These are phyloP conservation scores for Boletus albobrunnescens DNA, from an alignment of 1,284 basidiomycete species.

Conservation along the genomic window DNA sequence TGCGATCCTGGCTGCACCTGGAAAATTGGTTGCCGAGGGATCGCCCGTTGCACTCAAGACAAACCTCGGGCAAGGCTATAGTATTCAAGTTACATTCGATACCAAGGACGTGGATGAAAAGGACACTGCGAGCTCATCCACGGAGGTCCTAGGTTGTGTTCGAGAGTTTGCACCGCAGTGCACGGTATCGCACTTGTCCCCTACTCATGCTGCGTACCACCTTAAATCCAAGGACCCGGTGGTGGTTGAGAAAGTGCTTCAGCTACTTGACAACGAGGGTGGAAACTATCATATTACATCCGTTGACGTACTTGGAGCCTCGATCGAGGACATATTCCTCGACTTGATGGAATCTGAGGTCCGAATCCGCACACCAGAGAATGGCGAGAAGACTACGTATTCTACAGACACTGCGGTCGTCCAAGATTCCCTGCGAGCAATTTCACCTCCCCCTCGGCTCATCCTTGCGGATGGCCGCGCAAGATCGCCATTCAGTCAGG, in stretches of 20 bases:
- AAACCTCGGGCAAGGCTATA: slow-evolving; percentile 69
- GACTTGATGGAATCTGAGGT: slow-evolving; percentile 57
- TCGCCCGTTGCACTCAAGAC: slow-evolving; percentile 72
- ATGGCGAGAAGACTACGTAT: slow-evolving; percentile 12
- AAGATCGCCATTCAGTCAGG: slow-evolving; percentile 53
- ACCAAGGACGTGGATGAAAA: slow-evolving; percentile 16
- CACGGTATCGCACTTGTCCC: slow-evolving; percentile 39
- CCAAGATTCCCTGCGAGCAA: slow-evolving; percentile 42
- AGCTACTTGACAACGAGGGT: slow-evolving; percentile 48
- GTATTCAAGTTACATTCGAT: slow-evolving; percentile 50
- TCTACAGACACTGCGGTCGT: slow-evolving; percentile 7
- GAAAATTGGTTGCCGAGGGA: slow-evolving; percentile 68
- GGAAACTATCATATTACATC: slow-evolving; percentile 39
- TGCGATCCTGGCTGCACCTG: slow-evolving; percentile 71
- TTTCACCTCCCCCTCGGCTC: slow-evolving; percentile 27
- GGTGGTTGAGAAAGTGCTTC: slow-evolving; percentile 53
- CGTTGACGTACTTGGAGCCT: slow-evolving; percentile 68
- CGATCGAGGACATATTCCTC: slow-evolving; percentile 80
- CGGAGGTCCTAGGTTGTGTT: slow-evolving; percentile 44
- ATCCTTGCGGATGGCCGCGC: slow-evolving; percentile 48
- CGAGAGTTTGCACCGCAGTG: slow-evolving; percentile 46
- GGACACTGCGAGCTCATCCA: slow-evolving; percentile 11
- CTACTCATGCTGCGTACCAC: slow-evolving; percentile 46
- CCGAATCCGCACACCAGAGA: neutral
- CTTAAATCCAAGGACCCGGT: slow-evolving; percentile 55